Conservation (phyloP, 352 stramenopile genomes). For the Thraustochytrium striatum region DNA sequence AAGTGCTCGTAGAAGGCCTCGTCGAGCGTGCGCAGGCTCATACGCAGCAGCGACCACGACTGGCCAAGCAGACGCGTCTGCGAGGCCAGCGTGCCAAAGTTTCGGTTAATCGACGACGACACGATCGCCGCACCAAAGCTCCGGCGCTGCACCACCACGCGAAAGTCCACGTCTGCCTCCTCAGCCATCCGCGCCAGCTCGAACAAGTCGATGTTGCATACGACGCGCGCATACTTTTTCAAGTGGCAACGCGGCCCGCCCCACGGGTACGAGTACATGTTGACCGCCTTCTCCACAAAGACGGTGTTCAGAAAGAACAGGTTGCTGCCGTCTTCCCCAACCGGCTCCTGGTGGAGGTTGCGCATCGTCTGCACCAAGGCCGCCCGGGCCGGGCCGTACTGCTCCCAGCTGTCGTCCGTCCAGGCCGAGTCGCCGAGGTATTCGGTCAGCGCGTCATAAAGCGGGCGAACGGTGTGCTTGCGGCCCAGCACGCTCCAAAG, state of each 20-base stretch:
- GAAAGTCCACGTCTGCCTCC: conserved; percentile 44
- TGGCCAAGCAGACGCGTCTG: conserved; percentile 7
- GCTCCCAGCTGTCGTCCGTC: conserved; percentile 7
- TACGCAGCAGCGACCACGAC: conserved; percentile 38
- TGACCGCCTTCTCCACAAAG: conserved; percentile 14
- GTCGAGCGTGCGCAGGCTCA: conserved; percentile 12
- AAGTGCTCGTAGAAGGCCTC: conserved; percentile 18
- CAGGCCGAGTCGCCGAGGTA: conserved; percentile 25
- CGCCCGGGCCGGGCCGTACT: not conserved
- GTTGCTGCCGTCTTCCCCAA: conserved; percentile 30
- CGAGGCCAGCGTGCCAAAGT: conserved; percentile 46
- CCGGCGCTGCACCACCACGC: conserved; percentile 32
- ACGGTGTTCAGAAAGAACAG: conserved; percentile 49
- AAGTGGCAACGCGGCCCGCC: conserved; percentile 43
- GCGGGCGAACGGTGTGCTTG: conserved; percentile 20
- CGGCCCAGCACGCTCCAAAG: not conserved
- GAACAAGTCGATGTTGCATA: conserved; percentile 50
- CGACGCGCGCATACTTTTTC: conserved; percentile 46
- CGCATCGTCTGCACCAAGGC: conserved; percentile 10
- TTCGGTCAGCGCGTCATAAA: conserved; percentile 30
- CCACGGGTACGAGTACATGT: conserved; percentile 50
- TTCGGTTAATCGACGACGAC: conserved; percentile 42
- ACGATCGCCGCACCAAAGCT: conserved; percentile 27
- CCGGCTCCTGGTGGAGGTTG: not conserved
- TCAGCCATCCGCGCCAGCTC: conserved; percentile 28